A percentile compares a stretch with the other conserved stretches of the same genome.
Conservation (phyloP, 176 grass and related monocot species). For the Urochloa ruziziensis region DNA sequence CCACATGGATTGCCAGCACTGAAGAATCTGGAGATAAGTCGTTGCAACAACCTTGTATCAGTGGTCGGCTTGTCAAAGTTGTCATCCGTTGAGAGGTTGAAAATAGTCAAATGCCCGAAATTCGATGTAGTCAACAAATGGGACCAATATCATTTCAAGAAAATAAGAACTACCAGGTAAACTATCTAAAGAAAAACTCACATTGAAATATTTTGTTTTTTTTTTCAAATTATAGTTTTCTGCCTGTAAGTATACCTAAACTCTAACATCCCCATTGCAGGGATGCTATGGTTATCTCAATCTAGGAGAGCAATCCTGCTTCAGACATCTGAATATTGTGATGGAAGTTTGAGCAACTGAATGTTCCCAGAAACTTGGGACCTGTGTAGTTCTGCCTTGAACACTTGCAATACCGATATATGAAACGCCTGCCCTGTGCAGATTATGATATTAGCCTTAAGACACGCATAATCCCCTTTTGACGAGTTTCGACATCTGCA, state of each 20-base stretch:
- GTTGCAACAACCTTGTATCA: conserved; percentile 27
- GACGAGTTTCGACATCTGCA: background rate
- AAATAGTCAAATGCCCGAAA: conserved; percentile 22
- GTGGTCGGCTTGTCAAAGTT: conserved; percentile 20
- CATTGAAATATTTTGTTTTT: background rate
- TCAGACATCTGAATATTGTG: background rate
- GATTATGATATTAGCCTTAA: background rate
- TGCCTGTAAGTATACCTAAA: background rate
- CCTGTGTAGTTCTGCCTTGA: background rate
- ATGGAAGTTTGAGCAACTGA: background rate
- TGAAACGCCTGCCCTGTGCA: background rate
- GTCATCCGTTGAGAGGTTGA: conserved; percentile 29
- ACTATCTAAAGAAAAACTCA: background rate
- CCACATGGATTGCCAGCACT: background rate
- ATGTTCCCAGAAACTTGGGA: background rate
- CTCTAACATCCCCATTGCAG: background rate
- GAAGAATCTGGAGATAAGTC: conserved; percentile 35
- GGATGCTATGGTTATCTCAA: background rate
- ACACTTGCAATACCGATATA: background rate
- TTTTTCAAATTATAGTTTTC: background rate
- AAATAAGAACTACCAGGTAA: background rate
- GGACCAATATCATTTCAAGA: conserved; percentile 6
- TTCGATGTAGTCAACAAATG: conserved; percentile 1
- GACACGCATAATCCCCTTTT: background rate
- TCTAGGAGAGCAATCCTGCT: background rate